Evolutionary conservation across 2,329 filamentous ascomycete genomes (phyloP), one percentile per base, ranked within the genome.

Genomic region (Penicillium freii): DNA sequence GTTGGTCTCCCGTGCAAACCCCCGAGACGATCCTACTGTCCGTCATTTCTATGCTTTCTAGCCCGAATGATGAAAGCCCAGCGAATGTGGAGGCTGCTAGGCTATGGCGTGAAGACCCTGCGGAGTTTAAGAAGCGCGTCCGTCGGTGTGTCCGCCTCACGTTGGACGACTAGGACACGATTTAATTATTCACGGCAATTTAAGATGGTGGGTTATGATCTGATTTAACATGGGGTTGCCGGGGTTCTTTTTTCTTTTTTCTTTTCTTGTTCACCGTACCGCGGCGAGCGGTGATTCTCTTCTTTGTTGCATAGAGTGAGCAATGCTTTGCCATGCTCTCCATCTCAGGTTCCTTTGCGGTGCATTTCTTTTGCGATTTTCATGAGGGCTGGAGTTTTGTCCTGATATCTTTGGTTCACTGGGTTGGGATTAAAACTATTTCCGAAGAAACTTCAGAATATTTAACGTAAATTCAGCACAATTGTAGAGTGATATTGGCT

Each of bases 81-180:
- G 94, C 94, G 49, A 97, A 99, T 72, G 86, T 97, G 29, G 93
- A 97, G 78, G 94, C 94, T 3, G 94, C 93, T 11, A 84, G 89
- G 59, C 77, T 97, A 79, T 89, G 94, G 84, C 84, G 94, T 51
- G 91, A 94, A 69, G 90, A 96, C 69, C 78, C 80, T 54, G 81
- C 80, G 59, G 90, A 92, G 50, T 99, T 96, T 71, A 85, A 91
- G 76, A 88, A 84, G 76, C 81, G 84, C 60, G 92, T 92, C 58
- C 81, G 92, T 69, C 86, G 84, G 71, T 91, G 89, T 69, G 91
- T 96, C 1, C 79, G 91, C 66, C 89, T 91, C 75, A 95, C 90
- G 71, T 75, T 92, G 67, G 91, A 91, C 72, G 86, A 54, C 19
- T 42, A 90, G 45, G 79, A 68, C 65, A 40, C 27, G 17, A 39